Conservation (phyloP, 2,329 filamentous ascomycete genomes). For the Colletotrichum simmondsii region DNA sequence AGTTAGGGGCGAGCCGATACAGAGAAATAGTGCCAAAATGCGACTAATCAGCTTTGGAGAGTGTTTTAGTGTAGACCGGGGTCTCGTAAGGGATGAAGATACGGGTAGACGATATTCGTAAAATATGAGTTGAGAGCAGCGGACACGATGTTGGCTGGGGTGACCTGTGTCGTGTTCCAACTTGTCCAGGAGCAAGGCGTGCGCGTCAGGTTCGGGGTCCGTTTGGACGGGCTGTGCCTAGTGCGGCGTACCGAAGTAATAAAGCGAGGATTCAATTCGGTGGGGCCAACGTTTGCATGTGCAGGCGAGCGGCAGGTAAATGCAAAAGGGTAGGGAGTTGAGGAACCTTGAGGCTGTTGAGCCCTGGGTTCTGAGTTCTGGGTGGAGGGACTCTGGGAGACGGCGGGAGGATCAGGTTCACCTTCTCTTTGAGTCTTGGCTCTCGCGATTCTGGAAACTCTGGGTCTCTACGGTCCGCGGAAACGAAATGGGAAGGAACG, state of each 20-base stretch:
- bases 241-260: conserved; percentile 24
- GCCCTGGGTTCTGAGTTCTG: no score
- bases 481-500: neutral
- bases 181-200: neutral
- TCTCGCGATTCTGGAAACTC: neutral
- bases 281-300: neutral
- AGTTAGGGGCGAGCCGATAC: neutral
- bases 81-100: neutral
- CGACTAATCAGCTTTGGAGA: neutral
- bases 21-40: neutral
- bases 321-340: neutral
- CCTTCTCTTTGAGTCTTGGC: neutral
- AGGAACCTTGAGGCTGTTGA: neutral
- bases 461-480: neutral
- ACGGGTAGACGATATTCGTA: neutral
- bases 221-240: conserved; percentile 23
- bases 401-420: neutral
- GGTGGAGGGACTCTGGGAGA: neutral
- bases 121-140: neutral
- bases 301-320: conserved; percentile 11
- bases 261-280: neutral
- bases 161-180: conserved; percentile 14
- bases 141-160: neutral
- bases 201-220: conserved; percentile 23
- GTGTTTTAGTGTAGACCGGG: neutral